Conservation (phyloP, 495 filamentous ascomycete genomes). For the Neurospora sp. region DNA sequence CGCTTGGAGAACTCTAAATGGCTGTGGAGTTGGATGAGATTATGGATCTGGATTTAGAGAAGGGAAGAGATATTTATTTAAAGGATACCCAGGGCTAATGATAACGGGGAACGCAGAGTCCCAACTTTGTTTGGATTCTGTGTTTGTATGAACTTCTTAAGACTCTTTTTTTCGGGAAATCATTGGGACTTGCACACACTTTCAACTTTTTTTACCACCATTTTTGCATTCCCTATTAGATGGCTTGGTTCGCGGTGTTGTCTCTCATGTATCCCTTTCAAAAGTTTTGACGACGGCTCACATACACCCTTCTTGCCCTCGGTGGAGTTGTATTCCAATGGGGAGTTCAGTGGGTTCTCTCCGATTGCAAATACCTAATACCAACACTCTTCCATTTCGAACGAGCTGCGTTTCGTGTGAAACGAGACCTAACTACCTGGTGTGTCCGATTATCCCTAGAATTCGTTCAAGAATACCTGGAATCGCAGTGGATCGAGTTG, state of each 20-base stretch:
- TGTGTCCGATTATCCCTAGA: not conserved
- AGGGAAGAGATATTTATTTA: not conserved
- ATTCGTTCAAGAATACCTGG: not conserved
- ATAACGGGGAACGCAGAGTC: constrained; percentile 1
- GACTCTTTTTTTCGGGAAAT: constrained; percentile 1
- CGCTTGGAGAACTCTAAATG: not conserved
- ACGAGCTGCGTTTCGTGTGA: not conserved
- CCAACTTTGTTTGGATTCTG: not conserved
- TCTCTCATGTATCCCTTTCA: not conserved
- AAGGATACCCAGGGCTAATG: constrained; percentile 1
- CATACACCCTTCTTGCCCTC: not conserved
- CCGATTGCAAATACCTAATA: not conserved
- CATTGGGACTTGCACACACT: not conserved
- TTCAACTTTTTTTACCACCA: not conserved
- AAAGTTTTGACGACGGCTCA: not conserved
- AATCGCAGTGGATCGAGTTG: not conserved
- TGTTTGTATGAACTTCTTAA: constrained; percentile 1
- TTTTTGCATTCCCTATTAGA: not conserved
- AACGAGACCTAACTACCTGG: not conserved
- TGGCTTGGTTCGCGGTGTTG: not conserved
- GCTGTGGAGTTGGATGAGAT: not conserved
- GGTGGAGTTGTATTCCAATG: not conserved
- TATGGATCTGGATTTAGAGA: not conserved
- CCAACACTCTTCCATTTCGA: constrained; percentile 7
- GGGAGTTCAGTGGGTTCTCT: not conserved